Conservation (phyloP, 306 rosid species). For the Gynostemma pentaphyllum region DNA sequence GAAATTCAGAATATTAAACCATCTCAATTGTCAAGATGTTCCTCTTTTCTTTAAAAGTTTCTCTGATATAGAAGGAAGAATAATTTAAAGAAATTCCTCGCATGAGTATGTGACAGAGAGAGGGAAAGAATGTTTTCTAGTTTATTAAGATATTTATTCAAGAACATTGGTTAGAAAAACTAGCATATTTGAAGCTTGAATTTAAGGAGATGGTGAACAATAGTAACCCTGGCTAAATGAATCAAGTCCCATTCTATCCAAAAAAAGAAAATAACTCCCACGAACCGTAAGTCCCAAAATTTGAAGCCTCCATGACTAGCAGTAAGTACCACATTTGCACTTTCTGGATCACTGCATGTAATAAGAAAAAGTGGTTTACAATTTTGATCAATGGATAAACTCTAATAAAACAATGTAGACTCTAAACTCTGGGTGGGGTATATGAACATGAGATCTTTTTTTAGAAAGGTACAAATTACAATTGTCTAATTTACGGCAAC, state of each 20-base stretch:
- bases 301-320: conserved; percentile 89
- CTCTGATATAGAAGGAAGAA: not conserved
- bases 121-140: not conserved
- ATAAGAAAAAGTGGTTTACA: not conserved
- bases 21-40: no score
- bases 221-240: not conserved
- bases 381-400: not conserved
- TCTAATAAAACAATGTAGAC: not conserved
- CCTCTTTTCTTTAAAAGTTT: no score
- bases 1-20: no score
- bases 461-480: no score
- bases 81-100: not conserved
- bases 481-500: no score
- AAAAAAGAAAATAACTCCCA: conserved; percentile 7
- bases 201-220: not conserved
- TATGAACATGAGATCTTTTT: no score
- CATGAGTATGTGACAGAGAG: not conserved
- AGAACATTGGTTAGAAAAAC: no score
- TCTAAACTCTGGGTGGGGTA: no score
- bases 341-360: conserved; percentile 47
- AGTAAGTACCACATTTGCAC: conserved; percentile 57
- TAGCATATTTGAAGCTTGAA: no score
- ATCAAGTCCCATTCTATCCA: not conserved
- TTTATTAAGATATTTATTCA: no score
- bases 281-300: conserved; percentile 92